Evolutionary conservation across 1,139 yeast genomes (phyloP).

Genomic region (Yamadazyma songkhlaensis): DNA sequence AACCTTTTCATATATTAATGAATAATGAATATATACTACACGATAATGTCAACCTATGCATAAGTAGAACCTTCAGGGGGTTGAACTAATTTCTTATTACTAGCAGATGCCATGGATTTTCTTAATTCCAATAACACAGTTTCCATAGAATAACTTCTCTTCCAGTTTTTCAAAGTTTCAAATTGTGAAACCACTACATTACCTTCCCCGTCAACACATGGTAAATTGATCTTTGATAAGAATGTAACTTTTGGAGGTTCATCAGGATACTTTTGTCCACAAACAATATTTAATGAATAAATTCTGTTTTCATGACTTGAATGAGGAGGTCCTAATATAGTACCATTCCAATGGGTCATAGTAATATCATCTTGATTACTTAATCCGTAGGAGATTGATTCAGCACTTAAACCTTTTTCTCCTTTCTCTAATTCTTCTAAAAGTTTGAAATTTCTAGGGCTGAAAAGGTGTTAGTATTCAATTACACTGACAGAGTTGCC

Average conservation of each 20-base stretch:
- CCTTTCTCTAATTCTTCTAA: conserved; percentile 97
- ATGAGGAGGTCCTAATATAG: conserved; percentile 96
- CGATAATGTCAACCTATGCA: conserved; percentile 9
- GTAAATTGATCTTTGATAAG: conserved; percentile 80
- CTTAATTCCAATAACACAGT: conserved; percentile 83
- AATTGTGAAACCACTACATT: conserved; percentile 59
- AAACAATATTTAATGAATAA: conserved; percentile 75
- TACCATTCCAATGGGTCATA: conserved; percentile 95
- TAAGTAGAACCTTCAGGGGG: conserved; percentile 87
- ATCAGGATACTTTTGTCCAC: conserved; percentile 87
- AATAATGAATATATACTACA: neutral
- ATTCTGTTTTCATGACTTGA: conserved; percentile 91
- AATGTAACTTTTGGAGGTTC: conserved; percentile 81
- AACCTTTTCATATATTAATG: neutral
- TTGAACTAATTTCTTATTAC: conserved; percentile 82
- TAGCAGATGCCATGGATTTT: conserved; percentile 76
- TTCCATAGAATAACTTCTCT: conserved; percentile 86
- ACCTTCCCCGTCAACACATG: conserved; percentile 80
- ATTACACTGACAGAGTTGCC: too few relatives aligned
- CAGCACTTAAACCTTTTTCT: conserved; percentile 96
- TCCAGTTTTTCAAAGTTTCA: conserved; percentile 80
- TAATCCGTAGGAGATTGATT: conserved; percentile 91
- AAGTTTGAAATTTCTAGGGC: conserved; percentile 91
- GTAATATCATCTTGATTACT: conserved; percentile 86
- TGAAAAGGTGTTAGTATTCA: conserved; percentile 23